phyloP scores from a whole-genome alignment of 768 basidiomycete species.

The Leucocoprinus birnbaumii region DNA sequence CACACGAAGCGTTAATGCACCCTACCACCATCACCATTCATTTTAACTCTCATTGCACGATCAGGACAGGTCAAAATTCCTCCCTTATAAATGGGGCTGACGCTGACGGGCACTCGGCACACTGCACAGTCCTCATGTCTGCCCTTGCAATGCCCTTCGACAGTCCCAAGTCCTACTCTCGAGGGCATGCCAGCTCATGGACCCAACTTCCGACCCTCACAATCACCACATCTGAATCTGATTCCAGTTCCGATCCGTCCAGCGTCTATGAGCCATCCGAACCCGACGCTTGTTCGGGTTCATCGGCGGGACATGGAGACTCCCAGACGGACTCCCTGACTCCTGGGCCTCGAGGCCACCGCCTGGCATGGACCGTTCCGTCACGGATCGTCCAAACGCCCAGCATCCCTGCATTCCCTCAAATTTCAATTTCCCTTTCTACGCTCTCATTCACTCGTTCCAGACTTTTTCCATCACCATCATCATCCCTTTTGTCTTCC shows the following conservation, averaged over 20 bases:
- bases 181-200: background rate
- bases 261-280: background rate
- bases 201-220: background rate
- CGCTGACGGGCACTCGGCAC: too few species aligned
- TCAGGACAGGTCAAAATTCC: background rate
- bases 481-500: background rate
- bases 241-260: background rate
- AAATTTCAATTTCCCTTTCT: slow-evolving; percentile 4
- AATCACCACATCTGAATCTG: background rate
- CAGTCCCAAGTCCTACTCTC: background rate
- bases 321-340: too few species aligned
- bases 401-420: slow-evolving; percentile 1
- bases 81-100: background rate
- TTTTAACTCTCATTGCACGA: background rate
- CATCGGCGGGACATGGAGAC: background rate
- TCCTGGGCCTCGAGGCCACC: slow-evolving; percentile 10
- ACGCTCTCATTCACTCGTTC: background rate
- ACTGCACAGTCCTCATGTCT: too few species aligned
- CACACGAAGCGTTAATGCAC: background rate
- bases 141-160: too few species aligned
- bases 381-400: background rate
- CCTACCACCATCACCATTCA: background rate
- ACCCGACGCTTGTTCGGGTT: background rate
- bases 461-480: background rate
- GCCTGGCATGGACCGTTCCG: background rate